Base-by-base conservation (phyloP, 2,329 filamentous ascomycete species). In the Hypoxylon sp. region DNA sequence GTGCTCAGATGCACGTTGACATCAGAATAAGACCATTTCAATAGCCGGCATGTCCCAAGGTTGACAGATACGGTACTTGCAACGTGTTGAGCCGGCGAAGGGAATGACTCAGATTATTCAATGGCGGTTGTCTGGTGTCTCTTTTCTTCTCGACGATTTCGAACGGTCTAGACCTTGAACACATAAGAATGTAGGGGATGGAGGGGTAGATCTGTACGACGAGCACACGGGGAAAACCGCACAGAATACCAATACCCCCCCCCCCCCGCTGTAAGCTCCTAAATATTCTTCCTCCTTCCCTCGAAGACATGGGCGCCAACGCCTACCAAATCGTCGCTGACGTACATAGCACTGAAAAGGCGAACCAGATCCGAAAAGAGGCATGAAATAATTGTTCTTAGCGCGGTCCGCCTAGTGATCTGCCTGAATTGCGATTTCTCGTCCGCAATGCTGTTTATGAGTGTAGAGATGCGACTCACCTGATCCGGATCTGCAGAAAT, bases 1-100 rank as follows among this genome's bases (percentile, higher is more conserved):
- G 32, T 13, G 22, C 24, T 53, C 15, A 13, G 52, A 64, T 64
- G 64, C 64, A 62, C 24, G 49, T 58, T 67, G 64, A 67, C 64
- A 67, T 67, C 64, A 67, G 58, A 62, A 64, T 67, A 55, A 64
- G 61, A 19, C 52, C 61, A 64, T 50, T n/a, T 8, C 28, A 15
- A 13, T 41, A 61, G 30, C 17, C 30, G 52, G 37, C 20, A 19
- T 20, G n/a, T 43, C 41, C n/a, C 34, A 28, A 46, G n/a, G 46
- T 20, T 41, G 48, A 61, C 34, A 34, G 37, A 15, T 57, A 8
- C 28, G 44, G 32, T 30, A 37, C 22, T 26, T 60, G 56, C 49
- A 51, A 62, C 34, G 56, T 34, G 48, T 11, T 37, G 28, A 41
- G 22, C 17, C 10, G 37, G 37, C 10, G 22, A n/a, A 49, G 34